Evolutionary conservation across 1,139 yeast genomes (phyloP), one percentile per base, ranked within the genome.

Genomic region (Suhomyces guaymorum): DNA sequence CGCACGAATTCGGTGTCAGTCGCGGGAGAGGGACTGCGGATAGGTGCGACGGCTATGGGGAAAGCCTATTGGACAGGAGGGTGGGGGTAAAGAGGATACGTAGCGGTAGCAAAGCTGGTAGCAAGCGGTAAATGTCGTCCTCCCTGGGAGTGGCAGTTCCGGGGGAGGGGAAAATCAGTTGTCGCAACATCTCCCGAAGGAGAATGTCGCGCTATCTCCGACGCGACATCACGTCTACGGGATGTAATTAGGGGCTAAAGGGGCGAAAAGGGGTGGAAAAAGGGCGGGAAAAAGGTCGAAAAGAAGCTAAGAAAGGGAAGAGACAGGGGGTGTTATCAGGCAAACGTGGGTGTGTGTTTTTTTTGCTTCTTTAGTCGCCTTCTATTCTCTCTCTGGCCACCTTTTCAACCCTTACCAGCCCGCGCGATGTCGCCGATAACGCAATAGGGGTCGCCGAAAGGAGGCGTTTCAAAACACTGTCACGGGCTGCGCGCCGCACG

Each of bases 391-490:
- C n/a, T n/a, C n/a, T n/a, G n/a, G n/a, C n/a, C n/a, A n/a, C n/a
- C n/a, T n/a, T n/a, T n/a, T n/a, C n/a, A n/a, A n/a, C n/a, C n/a
- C n/a, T n/a, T n/a, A n/a, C n/a, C n/a, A n/a, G n/a, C n/a, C n/a
- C n/a, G n/a, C n/a, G n/a, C n/a, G n/a, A n/a, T n/a, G n/a, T n/a
- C n/a, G n/a, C 13, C 13, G 33, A 12, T 22, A 9, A 20, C 14
- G 8, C 21, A 21, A 24, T 15, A 16, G 29, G 29, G 31, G 35
- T 27, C 23, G 25, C 30, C 28, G 19, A 34, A 34, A 22, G 33
- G 31, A 27, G 32, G 34, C 33, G 27, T 27, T 19, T 26, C 38
- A 26, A 21, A 35, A 35, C 33, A 35, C 19, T 26, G 37, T n/a
- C n/a, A n/a, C n/a, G n/a, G n/a, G n/a, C n/a, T n/a, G 19, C 36